Evolutionary conservation across 2,329 filamentous ascomycete genomes (phyloP).

Genomic region (Clonostachys rosea): DNA sequence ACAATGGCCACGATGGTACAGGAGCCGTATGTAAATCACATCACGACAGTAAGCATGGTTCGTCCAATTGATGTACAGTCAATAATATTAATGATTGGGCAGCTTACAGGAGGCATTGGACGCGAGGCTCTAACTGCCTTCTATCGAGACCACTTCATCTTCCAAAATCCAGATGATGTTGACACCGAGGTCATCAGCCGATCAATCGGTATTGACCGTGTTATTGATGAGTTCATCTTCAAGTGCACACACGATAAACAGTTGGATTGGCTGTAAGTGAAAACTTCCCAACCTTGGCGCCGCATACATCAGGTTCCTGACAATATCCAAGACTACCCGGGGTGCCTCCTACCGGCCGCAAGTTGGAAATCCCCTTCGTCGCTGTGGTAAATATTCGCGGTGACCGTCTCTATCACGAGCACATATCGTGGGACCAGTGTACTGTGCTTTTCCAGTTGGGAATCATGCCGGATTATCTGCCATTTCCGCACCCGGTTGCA

Average conservation of each 20-base stretch:
- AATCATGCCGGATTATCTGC: constrained; percentile 52
- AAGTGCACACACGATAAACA: constrained; percentile 56
- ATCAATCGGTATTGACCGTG: constrained; percentile 66
- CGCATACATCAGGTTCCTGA: too few relatives aligned
- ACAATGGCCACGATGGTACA: constrained; percentile 82
- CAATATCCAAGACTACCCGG: constrained; percentile 27
- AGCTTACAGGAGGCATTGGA: constrained; percentile 66
- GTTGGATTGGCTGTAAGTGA: constrained; percentile 65
- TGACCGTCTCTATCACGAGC: constrained; percentile 60
- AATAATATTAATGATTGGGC: too few relatives aligned
- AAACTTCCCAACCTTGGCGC: not conserved
- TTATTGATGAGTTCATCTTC: constrained; percentile 68
- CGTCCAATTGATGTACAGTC: not conserved
- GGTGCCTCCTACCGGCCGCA: constrained; percentile 46
- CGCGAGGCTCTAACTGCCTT: constrained; percentile 58
- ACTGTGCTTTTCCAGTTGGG: constrained; percentile 58
- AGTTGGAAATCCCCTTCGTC: constrained; percentile 55
- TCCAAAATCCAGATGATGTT: constrained; percentile 65
- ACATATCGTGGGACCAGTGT: constrained; percentile 65
- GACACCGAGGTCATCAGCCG: constrained; percentile 65
- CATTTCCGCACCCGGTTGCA: constrained; percentile 44
- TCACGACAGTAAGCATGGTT: constrained; percentile 53
- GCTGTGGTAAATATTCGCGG: constrained; percentile 60
- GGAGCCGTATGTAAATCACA: constrained; percentile 75
- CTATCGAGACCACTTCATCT: constrained; percentile 72